Percentiles rank a stretch among this genome's conserved stretches.
phyloP scores from a whole-genome alignment of 1,284 basidiomycete species.

The Inonotus obliquus region DNA sequence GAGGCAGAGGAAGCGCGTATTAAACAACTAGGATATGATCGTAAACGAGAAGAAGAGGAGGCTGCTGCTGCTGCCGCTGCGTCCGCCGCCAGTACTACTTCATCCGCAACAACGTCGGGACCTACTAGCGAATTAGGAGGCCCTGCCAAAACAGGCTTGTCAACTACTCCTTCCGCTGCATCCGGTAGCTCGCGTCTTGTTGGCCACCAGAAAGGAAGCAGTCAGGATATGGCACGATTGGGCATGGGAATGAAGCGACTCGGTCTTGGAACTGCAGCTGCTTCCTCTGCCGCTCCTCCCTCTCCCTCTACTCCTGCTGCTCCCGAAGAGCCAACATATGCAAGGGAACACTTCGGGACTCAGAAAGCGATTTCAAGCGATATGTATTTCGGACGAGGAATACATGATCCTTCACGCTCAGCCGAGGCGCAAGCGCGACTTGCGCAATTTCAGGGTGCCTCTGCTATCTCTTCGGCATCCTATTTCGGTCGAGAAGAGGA shows the following conservation, averaged over 20 bases:
- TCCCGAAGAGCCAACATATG: slow-evolving; percentile 68
- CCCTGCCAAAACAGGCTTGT: slow-evolving; percentile 17
- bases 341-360: slow-evolving; percentile 85
- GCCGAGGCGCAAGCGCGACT: slow-evolving; percentile 82
- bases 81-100: slow-evolving; percentile 41
- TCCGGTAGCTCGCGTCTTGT: slow-evolving; percentile 15
- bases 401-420: slow-evolving; percentile 75
- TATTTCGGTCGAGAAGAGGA: slow-evolving; percentile 95
- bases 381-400: slow-evolving; percentile 92
- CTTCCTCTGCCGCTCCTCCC: slow-evolving; percentile 39
- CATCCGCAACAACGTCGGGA: too few relatives aligned
- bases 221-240: slow-evolving; percentile 54
- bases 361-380: slow-evolving; percentile 98
- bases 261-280: slow-evolving; percentile 82
- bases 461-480: slow-evolving; percentile 90
- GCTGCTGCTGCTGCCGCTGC: slow-evolving; percentile 40
- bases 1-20: slow-evolving; percentile 85
- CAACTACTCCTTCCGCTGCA: not conserved
- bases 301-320: slow-evolving; percentile 15
- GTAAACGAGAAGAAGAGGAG: slow-evolving; percentile 69
- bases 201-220: slow-evolving; percentile 33
- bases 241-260: slow-evolving; percentile 82
- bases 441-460: slow-evolving; percentile 86
- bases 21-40: slow-evolving; percentile 86
- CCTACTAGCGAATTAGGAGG: slow-evolving; percentile 28